Evolutionary conservation across 2,329 filamentous ascomycete species (phyloP), one percentile per base, ranked within the genome.

Genomic region (Huntiella abstrusa): DNA sequence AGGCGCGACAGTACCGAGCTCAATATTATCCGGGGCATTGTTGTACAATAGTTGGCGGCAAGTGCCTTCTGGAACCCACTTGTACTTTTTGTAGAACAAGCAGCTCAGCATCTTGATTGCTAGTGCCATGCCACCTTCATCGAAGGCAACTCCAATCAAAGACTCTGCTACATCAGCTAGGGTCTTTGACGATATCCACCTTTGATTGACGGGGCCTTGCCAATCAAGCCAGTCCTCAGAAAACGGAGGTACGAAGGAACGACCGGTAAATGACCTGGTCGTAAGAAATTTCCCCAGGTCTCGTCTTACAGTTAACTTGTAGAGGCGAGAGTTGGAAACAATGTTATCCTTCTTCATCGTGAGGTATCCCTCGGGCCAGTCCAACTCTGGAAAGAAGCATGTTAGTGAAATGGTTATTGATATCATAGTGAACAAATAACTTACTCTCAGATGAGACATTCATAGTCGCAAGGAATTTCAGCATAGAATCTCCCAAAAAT

Each of bases 101-200:
- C 58, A 52, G 95, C 79, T 1, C 77, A 57, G 3, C 68, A 65
- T 10, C 91, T 68, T 57, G 80, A 86, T 2, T 61, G 54, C 80
- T 52, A 74, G 78, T 0, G 63, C 41, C 11, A 82, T 62, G 0
- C 81, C 81, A 1, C 83, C 81, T 45, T 83, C 72, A 1, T 81
- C 51, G 54, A 73, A 86, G 0, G 81, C 72, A 1, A 77, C 82
- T 1, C 85, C 88, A 15, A 95, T 79, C 0, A 95, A 65, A 0
- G 87, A 74, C 52, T 96, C 88, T 0, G 94, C 71, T 0, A 95
- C 78, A 55, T 96, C 88, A 3, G 88, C 88, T 5, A 95, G 69
- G 0, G 74, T 74, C 57, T 96, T 96, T 1, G 76, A 80, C 0
- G 83, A 80, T 32, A 86, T 56, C 11, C 57, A 55, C 4, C 67